Evolutionary conservation across 108 stramenopile genomes (phyloP).

Genomic region (Stephanodiscus triporus): DNA sequence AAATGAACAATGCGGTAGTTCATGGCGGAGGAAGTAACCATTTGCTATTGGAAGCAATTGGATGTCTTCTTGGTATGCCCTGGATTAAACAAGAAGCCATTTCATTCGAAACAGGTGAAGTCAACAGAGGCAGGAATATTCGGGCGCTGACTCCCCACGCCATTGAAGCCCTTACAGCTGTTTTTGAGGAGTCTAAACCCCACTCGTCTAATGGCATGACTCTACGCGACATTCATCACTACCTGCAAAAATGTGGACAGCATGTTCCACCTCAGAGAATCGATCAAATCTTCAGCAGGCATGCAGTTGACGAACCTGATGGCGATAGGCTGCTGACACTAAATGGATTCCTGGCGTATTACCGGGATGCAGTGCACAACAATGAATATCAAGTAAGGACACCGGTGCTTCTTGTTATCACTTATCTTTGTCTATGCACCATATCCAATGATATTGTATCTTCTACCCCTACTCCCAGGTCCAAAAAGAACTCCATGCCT

Average conservation of each 20-base stretch:
- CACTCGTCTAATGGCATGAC: conserved; percentile 58
- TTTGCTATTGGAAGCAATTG: conserved; percentile 70
- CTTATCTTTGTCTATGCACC: not conserved
- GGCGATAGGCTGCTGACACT: conserved; percentile 65
- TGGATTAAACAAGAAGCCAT: conserved; percentile 59
- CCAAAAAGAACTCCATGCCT: conserved; percentile 64
- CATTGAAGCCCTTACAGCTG: conserved; percentile 47
- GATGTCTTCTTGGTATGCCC: conserved; percentile 60
- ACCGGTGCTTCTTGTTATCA: not conserved
- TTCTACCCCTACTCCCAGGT: conserved; percentile 41
- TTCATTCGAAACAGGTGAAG: conserved; percentile 61
- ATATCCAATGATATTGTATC: conserved; percentile 7
- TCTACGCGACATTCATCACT: conserved; percentile 69
- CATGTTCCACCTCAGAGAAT: conserved; percentile 71
- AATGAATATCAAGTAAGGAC: conserved; percentile 65
- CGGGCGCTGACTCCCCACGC: conserved; percentile 54
- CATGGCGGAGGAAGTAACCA: conserved; percentile 21
- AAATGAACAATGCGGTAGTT: conserved; percentile 58
- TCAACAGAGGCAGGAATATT: conserved; percentile 52
- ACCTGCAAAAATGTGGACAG: conserved; percentile 76
- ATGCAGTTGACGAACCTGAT: conserved; percentile 42
- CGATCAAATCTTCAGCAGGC: conserved; percentile 65
- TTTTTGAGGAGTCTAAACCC: conserved; percentile 76
- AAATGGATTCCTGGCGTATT: conserved; percentile 91
- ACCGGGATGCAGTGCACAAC: conserved; percentile 70